These are phyloP conservation scores for Gautieria morchelliformis DNA, from an alignment of 768 basidiomycete species.

Conservation along the genomic window DNA sequence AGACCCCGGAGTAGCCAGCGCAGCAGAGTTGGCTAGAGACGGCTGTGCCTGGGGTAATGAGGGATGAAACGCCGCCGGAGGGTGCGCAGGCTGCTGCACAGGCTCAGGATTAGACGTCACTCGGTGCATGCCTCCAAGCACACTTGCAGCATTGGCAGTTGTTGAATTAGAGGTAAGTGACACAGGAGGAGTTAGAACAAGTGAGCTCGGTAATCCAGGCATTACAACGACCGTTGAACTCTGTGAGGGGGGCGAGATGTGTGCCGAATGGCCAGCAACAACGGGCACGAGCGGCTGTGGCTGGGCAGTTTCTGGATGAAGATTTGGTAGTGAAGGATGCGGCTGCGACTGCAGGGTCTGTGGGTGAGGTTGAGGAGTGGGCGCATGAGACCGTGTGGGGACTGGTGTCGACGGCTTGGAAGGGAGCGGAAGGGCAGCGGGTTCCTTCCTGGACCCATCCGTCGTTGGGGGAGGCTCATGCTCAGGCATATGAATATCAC, in stretches of 20 bases:
- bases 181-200: not conserved
- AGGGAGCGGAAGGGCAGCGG: not conserved
- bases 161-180: not conserved
- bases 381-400: slow-evolving; percentile 35
- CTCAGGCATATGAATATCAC: slow-evolving; percentile 6
- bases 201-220: not conserved
- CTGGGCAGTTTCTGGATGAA: slow-evolving; percentile 30
- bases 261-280: not conserved
- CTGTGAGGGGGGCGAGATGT: not conserved
- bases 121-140: slow-evolving; percentile 1
- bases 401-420: slow-evolving; percentile 5
- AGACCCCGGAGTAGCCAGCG: not conserved
- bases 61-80: not conserved
- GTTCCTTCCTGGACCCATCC: slow-evolving; percentile 11
- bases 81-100: not conserved
- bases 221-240: not conserved
- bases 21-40: not conserved
- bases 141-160: not conserved
- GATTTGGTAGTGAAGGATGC: slow-evolving; percentile 50
- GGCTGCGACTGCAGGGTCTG: slow-evolving; percentile 45
- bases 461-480: slow-evolving; percentile 5
- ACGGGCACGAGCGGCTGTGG: not conserved
- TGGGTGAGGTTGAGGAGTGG: slow-evolving; percentile 59
- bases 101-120: not conserved
- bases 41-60: not conserved